Conservation (phyloP, 441 rosid species). For the Geranium incanum region DNA sequence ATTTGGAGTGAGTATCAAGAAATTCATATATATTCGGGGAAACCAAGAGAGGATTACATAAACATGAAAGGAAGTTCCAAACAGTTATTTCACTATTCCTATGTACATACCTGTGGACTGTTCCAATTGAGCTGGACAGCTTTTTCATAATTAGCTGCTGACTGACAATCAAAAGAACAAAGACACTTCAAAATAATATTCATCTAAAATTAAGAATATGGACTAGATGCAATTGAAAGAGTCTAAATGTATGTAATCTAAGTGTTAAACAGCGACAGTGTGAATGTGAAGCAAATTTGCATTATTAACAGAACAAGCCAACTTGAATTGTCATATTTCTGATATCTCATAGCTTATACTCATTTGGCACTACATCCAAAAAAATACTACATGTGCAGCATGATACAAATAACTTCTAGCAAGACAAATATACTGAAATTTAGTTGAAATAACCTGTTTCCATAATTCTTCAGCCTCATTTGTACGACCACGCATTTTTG, state of each 20-base stretch:
- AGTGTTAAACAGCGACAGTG: not conserved
- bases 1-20: constrained; percentile 20
- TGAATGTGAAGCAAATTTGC: not conserved
- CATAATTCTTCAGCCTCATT: constrained; percentile 97
- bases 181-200: constrained; percentile 9
- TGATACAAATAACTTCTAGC: constrained; percentile 12
- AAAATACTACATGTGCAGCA: not conserved
- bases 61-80: constrained; percentile 1
- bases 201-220: constrained; percentile 3
- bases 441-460: constrained; percentile 54
- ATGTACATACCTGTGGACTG: constrained; percentile 71
- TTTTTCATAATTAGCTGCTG: constrained; percentile 81
- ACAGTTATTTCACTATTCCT: not conserved
- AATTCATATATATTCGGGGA: constrained; percentile 11
- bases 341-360: not conserved
- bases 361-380: constrained; percentile 5
- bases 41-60: constrained; percentile 7
- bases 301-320: not conserved
- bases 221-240: constrained; percentile 1
- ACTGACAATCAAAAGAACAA: constrained; percentile 42
- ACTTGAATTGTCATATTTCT: not conserved
- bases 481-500: constrained; percentile 97
- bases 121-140: constrained; percentile 97
- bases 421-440: constrained; percentile 10
- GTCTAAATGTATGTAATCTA: no score